Evolutionary conservation across 805 yeast genomes (phyloP), one percentile per base, ranked within the genome.

Genomic region (Metschnikowia rubicola): DNA sequence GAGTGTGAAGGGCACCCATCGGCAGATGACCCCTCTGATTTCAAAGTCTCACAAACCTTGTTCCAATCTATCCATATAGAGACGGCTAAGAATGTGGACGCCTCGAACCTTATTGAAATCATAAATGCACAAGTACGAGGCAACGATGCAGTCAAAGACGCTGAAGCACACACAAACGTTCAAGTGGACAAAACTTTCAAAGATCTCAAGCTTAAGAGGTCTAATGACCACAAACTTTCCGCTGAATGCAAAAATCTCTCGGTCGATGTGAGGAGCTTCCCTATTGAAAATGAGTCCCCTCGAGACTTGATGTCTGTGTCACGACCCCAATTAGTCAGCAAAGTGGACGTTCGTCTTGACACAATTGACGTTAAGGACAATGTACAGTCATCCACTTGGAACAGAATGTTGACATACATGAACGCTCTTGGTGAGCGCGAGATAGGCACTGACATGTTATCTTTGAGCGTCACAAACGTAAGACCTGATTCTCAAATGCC

Each of bases 311-410:
- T 21, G 26, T 21, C 26, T 21, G 26, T 21, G 45, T 46, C 59
- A 17, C 59, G 64, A 8, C 71, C 74, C 15, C 83, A 78, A 42
- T 39, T 75, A 3, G 62, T 85, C 10, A 83, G 74, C 57, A 66
- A 71, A 6, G 62, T 84, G 10, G 75, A 68, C 11, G 37, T 88
- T 2, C 63, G 68, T 11, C 66, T 86, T 3, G 74, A 74, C 8
- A 79, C 81, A 35, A 67, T 88, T 38, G 82, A 79, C 42, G 71
- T 89, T 3, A 67, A 79, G 44, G 97, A 91, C 62, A 86, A 88
- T 59, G 82, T 91, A 2, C 84, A 89, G 1, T 79, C 90, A 0
- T 92, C 97, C 0, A 85, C 96, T 0, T 92, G 97, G 97, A 87
- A 89, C 56, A 86, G 86, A 66, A 83, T 90, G 62, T 71, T 83